Evolutionary conservation across 768 basidiomycete species (phyloP), one percentile per base, ranked within the genome.

Genomic region (Pleurotus eryngii): DNA sequence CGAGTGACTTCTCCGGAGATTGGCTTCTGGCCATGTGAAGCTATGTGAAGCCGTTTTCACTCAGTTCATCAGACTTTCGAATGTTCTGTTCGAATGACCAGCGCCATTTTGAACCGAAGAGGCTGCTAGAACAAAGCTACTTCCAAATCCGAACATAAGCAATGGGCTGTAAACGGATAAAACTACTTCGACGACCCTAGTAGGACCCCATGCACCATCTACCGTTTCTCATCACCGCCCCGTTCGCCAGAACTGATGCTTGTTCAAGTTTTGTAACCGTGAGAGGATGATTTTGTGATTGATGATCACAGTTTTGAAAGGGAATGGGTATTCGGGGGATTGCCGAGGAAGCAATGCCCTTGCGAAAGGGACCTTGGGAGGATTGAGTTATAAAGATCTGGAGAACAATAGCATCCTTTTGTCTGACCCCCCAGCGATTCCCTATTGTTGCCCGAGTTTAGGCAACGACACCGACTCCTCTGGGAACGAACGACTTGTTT

Each of bases 361-460:
- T 43, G 58, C 40, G 27, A 38, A 38, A 5, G 49, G 22, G 24
- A 9, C 20, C 27, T 20, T 17, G 24, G 14, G 24, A 15, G 17
- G 14, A 24, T 22, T 38, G 39, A 30, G 51, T 22, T 60, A 59
- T 59, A 62, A 58, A 61, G 56, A 55, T 20, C 40, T 24, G 27
- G 40, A 62, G 40, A 62, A 64, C 63, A 64, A 64, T 64, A 61
- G 59, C 48, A n/a, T 3, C 43, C 51, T 46, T 43, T 53, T 30
- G 24, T 55, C 50, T 57, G 37, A 49, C 45, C 53, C 26, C 57
- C 39, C 49, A 45, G 24, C 47, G 20, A 45, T 40, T 54, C 61
- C 48, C 59, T 60, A 57, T 65, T 65, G 60, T 60, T 60, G 56
- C 59, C 63, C 60, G 49, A 27, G 49, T 62, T 62, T 64, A 59